Conservation (phyloP, 345 rosid species). For the Aurinia saxatilis region DNA sequence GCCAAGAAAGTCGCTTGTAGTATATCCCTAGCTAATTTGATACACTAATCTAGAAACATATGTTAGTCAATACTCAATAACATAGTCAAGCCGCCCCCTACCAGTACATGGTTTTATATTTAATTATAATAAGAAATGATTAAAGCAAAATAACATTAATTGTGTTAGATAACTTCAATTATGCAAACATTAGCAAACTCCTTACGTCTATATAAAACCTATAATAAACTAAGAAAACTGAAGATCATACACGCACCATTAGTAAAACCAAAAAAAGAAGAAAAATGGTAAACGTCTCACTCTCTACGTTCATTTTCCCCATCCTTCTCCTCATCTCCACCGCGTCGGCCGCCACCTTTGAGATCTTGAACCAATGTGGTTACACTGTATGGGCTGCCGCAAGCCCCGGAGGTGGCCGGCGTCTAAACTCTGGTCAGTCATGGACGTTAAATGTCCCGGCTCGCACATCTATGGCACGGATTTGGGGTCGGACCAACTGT, state of each 20-base stretch:
- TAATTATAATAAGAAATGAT: neutral
- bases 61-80: neutral
- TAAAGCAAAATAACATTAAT: slow-evolving; percentile 2
- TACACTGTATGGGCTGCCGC: slow-evolving; percentile 50
- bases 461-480: slow-evolving; percentile 26
- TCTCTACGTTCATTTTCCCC: slow-evolving; percentile 10
- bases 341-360: slow-evolving; percentile 33
- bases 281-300: slow-evolving; percentile 9
- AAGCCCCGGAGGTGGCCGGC: slow-evolving; percentile 34
- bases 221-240: neutral
- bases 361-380: slow-evolving; percentile 32
- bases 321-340: slow-evolving; percentile 6
- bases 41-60: slow-evolving; percentile 10
- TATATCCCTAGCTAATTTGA: neutral
- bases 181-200: neutral
- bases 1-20: neutral
- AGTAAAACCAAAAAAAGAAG: neutral
- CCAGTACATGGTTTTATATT: neutral
- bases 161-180: slow-evolving; percentile 1
- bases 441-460: slow-evolving; percentile 26
- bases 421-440: slow-evolving; percentile 15
- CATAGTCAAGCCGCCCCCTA: slow-evolving; percentile 26
- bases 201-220: slow-evolving; percentile 15
- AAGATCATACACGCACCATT: neutral
- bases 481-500: slow-evolving; percentile 34